These are phyloP conservation scores for Monarda citriodora DNA, from an alignment of 305 asterid species.

Conservation along the genomic window DNA sequence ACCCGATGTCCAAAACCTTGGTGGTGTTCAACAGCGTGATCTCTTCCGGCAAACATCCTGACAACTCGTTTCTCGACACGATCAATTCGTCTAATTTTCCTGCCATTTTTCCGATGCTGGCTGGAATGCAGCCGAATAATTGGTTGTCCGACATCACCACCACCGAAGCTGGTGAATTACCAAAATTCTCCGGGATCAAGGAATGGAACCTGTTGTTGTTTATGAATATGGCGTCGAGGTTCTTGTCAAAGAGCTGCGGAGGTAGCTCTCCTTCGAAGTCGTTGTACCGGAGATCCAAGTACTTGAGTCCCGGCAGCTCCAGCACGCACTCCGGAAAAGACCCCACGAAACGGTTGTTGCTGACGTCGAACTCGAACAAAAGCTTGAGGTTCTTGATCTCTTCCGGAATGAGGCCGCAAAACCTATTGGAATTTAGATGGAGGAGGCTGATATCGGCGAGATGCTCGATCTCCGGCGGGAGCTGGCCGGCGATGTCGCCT, in stretches of 20 bases:
- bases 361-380: slow-evolving; percentile 60
- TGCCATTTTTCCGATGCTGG: slow-evolving; percentile 64
- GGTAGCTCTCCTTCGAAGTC: slow-evolving; percentile 75
- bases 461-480: slow-evolving; percentile 57
- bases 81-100: slow-evolving; percentile 62
- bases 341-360: slow-evolving; percentile 78
- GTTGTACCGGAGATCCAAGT: slow-evolving; percentile 66
- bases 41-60: slow-evolving; percentile 74
- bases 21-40: slow-evolving; percentile 45
- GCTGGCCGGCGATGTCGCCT: slow-evolving; percentile 72
- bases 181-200: slow-evolving; percentile 59
- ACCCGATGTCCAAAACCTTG: slow-evolving; percentile 42
- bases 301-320: slow-evolving; percentile 47
- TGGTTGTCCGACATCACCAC: slow-evolving; percentile 61
- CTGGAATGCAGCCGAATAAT: slow-evolving; percentile 71
- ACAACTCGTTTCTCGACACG: slow-evolving; percentile 34
- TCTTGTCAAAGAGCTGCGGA: slow-evolving; percentile 39
- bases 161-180: slow-evolving; percentile 71
- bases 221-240: slow-evolving; percentile 66
- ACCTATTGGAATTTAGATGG: slow-evolving; percentile 73
- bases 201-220: slow-evolving; percentile 62
- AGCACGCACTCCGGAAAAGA: slow-evolving; percentile 50
- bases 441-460: slow-evolving; percentile 55
- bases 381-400: slow-evolving; percentile 38
- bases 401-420: slow-evolving; percentile 67